Conservation (phyloP, 1,139 yeast genomes). For the Trichomonascaceae sp. region DNA sequence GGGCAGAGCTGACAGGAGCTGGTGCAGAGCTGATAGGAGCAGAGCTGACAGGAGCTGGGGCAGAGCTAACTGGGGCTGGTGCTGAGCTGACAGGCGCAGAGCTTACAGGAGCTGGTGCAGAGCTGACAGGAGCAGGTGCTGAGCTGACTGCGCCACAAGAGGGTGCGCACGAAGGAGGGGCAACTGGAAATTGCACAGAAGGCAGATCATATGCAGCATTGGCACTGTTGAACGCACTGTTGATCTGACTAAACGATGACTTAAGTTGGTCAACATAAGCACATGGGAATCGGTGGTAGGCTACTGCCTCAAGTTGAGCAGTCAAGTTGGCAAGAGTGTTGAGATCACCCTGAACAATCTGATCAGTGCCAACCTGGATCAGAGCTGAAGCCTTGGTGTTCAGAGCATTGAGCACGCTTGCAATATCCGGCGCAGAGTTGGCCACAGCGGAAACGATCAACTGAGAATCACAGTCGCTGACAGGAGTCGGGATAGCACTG, state of each 20-base stretch:
- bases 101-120: too few relatives aligned
- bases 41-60: too few relatives aligned
- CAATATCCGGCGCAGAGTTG: conserved; percentile 1
- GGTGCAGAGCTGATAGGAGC: too few relatives aligned
- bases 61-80: too few relatives aligned
- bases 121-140: too few relatives aligned
- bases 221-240: background rate
- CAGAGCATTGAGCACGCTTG: conserved; percentile 4
- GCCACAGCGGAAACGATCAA: background rate
- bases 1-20: too few relatives aligned
- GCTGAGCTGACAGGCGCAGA: too few relatives aligned
- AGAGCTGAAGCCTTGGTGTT: conserved; percentile 11
- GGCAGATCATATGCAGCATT: background rate
- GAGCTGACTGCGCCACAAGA: too few relatives aligned
- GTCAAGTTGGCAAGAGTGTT: conserved; percentile 3
- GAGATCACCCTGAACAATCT: conserved; percentile 12
- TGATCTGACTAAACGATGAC: background rate
- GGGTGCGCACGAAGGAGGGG: conserved; percentile 4
- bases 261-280: background rate
- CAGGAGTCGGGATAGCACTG: background rate
- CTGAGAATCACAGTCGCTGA: background rate
- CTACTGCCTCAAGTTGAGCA: conserved; percentile 5
- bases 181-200: conserved; percentile 3
- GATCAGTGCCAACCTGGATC: conserved; percentile 7
- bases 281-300: conserved; percentile 6